These are phyloP conservation scores for Peribolospora baueri DNA, from an alignment of 768 basidiomycete genomes.

Conservation along the genomic window DNA sequence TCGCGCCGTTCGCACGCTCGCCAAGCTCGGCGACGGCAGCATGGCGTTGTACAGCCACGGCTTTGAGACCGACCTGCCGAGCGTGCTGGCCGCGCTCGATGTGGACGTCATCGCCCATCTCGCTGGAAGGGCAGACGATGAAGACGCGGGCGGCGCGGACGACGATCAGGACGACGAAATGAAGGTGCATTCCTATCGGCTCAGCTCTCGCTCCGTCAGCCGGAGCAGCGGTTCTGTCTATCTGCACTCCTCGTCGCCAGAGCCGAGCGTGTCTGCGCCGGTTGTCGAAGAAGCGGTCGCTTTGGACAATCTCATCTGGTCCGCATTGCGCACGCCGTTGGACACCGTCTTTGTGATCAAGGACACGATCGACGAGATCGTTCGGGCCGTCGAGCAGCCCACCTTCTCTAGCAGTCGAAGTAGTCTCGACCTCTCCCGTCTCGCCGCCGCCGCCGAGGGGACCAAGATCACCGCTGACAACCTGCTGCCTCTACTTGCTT, in stretches of 20 bases:
- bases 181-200: too few species aligned
- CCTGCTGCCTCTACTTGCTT: slow-evolving; percentile 8
- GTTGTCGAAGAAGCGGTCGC: slow-evolving; percentile 1
- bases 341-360: slow-evolving; percentile 3
- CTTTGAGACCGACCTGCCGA: neutral
- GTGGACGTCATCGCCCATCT: neutral
- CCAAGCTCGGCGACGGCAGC: neutral
- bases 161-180: too few species aligned
- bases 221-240: neutral
- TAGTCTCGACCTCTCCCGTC: too few species aligned
- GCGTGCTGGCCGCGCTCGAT: neutral
- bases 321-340: slow-evolving; percentile 8
- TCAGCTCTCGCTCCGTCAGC: neutral
- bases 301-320: neutral
- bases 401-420: too few species aligned
- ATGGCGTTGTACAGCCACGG: slow-evolving; percentile 3
- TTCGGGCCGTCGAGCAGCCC: neutral
- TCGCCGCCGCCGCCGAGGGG: neutral
- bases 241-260: neutral
- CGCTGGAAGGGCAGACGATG: neutral
- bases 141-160: neutral
- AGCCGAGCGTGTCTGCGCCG: neutral
- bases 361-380: slow-evolving; percentile 7
- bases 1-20: slow-evolving; percentile 2
- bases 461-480: slow-evolving; percentile 6